Conservation (phyloP, 352 stramenopile genomes). For the Globisporangium radiosum region DNA sequence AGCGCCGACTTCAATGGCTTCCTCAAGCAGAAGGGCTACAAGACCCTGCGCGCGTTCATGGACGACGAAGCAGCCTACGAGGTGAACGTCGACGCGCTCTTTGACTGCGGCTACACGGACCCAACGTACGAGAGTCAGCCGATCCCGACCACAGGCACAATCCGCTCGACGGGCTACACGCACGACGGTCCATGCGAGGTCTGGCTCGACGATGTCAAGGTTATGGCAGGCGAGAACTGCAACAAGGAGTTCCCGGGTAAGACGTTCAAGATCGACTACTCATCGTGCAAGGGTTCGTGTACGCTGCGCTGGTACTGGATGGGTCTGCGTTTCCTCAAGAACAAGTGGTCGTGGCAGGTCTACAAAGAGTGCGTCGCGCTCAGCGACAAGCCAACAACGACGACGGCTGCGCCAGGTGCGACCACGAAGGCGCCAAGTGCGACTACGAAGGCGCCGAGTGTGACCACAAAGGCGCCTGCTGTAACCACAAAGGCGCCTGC, state of each 20-base stretch:
- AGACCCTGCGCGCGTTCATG: constrained; percentile 39
- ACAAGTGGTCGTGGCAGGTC: constrained; percentile 47
- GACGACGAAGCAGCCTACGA: constrained; percentile 46
- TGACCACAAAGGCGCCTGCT: not conserved
- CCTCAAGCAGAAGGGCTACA: constrained; percentile 33
- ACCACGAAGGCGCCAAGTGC: constrained; percentile 2
- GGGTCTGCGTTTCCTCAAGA: constrained; percentile 31
- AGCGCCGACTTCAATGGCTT: constrained; percentile 35
- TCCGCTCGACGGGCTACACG: constrained; percentile 40
- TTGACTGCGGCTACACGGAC: constrained; percentile 49
- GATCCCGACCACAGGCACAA: constrained; percentile 29
- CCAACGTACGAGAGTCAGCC: constrained; percentile 31
- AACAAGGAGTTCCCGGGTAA: constrained; percentile 28
- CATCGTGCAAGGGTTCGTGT: constrained; percentile 25
- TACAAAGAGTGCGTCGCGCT: constrained; percentile 40
- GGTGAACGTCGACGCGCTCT: constrained; percentile 40
- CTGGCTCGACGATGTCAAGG: constrained; percentile 27
- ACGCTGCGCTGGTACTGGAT: constrained; percentile 39
- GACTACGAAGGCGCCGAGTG: not conserved
- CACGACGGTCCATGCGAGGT: constrained; percentile 39
- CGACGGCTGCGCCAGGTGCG: not conserved
- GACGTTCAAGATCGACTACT: constrained; percentile 29
- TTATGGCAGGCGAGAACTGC: constrained; percentile 31
- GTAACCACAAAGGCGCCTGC: not conserved
- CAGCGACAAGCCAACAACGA: constrained; percentile 5